These are phyloP conservation scores for Epichloe elymi DNA, from an alignment of 2,329 filamentous ascomycete genomes.

Conservation along the genomic window DNA sequence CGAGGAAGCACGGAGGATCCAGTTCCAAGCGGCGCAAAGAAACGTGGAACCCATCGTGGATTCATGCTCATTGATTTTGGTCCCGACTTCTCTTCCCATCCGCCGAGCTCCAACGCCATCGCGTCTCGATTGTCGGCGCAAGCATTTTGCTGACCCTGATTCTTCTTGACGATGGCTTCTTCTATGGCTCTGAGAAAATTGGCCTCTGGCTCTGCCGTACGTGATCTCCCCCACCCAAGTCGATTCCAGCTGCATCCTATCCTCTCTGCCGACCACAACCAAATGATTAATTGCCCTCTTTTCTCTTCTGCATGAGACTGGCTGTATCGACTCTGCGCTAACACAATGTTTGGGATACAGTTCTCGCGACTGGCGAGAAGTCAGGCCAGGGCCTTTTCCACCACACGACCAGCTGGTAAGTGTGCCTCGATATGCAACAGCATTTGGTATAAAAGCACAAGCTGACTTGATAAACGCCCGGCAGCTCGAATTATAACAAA, in stretches of 20 bases:
- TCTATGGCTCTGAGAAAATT: conserved; percentile 52
- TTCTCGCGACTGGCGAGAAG: conserved; percentile 49
- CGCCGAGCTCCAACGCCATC: conserved; percentile 1
- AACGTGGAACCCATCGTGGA: conserved; percentile 8
- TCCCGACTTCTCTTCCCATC: neutral
- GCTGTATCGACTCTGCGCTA: neutral
- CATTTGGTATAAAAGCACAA: neutral
- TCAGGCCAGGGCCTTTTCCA: conserved; percentile 71
- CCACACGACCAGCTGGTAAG: conserved; percentile 67
- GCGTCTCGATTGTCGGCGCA: conserved; percentile 13
- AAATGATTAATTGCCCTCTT: no score
- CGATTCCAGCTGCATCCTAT: neutral
- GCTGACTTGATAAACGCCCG: neutral
- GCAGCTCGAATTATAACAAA: conserved; percentile 75
- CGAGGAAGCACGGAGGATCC: conserved; percentile 18
- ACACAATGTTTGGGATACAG: conserved; percentile 24
- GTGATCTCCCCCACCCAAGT: conserved; percentile 16
- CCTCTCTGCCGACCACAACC: neutral
- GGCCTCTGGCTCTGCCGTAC: conserved; percentile 41
- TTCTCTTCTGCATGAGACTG: neutral
- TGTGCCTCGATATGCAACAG: neutral
- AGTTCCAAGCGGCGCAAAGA: conserved; percentile 11
- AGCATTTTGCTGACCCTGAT: conserved; percentile 18
- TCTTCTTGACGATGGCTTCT: conserved; percentile 39
- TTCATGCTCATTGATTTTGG: conserved; percentile 6